Conservation (phyloP, 768 basidiomycete species). For the Chiua virens region DNA sequence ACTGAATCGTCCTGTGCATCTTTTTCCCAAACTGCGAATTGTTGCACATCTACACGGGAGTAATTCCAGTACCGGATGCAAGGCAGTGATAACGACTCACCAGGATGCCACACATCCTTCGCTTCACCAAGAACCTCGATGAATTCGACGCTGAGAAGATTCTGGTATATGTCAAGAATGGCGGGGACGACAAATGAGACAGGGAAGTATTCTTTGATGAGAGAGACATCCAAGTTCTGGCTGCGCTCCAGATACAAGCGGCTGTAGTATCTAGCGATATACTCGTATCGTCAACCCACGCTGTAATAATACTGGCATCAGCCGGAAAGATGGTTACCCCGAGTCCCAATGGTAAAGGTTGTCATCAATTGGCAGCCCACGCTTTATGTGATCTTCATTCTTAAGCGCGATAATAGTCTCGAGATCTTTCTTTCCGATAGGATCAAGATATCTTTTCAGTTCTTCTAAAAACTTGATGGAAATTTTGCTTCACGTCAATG, state of each 20-base stretch:
- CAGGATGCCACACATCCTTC: slow-evolving; percentile 76
- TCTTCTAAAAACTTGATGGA: slow-evolving; percentile 68
- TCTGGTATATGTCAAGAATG: slow-evolving; percentile 82
- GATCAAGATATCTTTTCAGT: slow-evolving; percentile 69
- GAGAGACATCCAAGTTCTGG: slow-evolving; percentile 69
- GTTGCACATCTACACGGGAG: slow-evolving; percentile 62
- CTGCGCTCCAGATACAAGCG: slow-evolving; percentile 57
- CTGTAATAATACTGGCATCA: no score
- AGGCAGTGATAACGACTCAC: slow-evolving; percentile 35
- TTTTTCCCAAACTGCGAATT: slow-evolving; percentile 83
- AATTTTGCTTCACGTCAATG: neutral
- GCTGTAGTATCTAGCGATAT: slow-evolving; percentile 28
- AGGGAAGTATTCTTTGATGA: slow-evolving; percentile 89
- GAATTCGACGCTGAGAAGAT: slow-evolving; percentile 74
- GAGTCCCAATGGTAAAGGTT: slow-evolving; percentile 87
- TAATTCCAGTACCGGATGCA: neutral
- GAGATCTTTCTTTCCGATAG: slow-evolving; percentile 68
- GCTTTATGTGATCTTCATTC: slow-evolving; percentile 65
- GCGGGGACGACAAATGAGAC: slow-evolving; percentile 82
- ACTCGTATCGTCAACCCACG: no score
- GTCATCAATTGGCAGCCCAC: slow-evolving; percentile 62
- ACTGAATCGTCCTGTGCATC: slow-evolving; percentile 66
- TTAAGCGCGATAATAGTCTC: slow-evolving; percentile 70
- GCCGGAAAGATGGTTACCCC: slow-evolving; percentile 39
- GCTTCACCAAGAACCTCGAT: slow-evolving; percentile 51